Evolutionary conservation across 495 filamentous ascomycete genomes (phyloP), one percentile per base, ranked within the genome.

Genomic region (Podospora pseudoanserina): DNA sequence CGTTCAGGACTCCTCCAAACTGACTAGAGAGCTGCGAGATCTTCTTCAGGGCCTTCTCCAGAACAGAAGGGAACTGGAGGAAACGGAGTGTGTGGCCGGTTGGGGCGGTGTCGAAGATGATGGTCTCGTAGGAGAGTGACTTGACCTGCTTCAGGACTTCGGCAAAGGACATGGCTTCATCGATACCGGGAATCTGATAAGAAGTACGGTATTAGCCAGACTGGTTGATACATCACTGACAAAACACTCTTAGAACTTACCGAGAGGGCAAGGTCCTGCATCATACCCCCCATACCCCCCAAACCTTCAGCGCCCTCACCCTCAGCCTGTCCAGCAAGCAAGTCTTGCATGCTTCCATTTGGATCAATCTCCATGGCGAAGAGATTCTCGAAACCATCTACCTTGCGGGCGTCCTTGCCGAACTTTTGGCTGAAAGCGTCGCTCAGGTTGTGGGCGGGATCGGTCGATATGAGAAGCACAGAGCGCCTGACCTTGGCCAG

Each of bases 291-390:
- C 75, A 87, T 80, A 60, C 76, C 74, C 77, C 89, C 82, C 77
- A 91, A 88, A 79, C 90, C 88, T 4, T 87, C 90, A 9, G 81
- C 85, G 30, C 56, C 65, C 6, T 67, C 71, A 67, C 88, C 90
- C 15, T 94, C 93, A 7, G 89, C 92, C 64, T 92, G 91, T 16
- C 87, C 88, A 5, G 92, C 90, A 71, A 99, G 81, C 18, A 99
- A 80, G 78, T 99, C 95, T 80, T 97, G 94, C 68, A 99, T 97
- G 73, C 93, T 97, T 30, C 95, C 96, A 78, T 96, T 98, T 59
- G 95, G 95, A 79, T 99, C 95, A 72, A 99, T 98, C 83, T 99
- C 95, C 95, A 99, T 99, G 23, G 95, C 95, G 73, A 93, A 96
- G 65, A 99, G 84, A 76, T 98, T 98, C 18, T 87, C 85, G 77